These are phyloP conservation scores for Apiospora phragmitis DNA, from an alignment of 2,329 filamentous ascomycete species.

Conservation along the genomic window DNA sequence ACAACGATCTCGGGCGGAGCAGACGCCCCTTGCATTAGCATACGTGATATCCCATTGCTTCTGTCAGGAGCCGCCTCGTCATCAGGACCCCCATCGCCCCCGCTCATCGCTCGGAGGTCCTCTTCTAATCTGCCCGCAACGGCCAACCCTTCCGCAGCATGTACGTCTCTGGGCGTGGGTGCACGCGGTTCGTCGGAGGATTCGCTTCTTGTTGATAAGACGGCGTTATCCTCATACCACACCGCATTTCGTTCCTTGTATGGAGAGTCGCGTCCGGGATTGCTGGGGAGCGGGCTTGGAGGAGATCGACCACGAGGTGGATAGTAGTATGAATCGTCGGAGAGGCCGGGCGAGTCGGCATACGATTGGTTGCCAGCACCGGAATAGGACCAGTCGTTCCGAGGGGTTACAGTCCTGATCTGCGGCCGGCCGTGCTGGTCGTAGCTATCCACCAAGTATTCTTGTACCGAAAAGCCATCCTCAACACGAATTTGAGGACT, in stretches of 20 bases:
- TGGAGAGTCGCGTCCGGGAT: constrained; percentile 38
- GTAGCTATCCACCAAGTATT: constrained; percentile 39
- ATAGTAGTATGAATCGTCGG: constrained; percentile 46
- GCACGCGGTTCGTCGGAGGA: constrained; percentile 21
- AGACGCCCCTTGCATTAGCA: background rate
- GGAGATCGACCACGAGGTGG: constrained; percentile 54
- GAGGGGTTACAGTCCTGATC: constrained; percentile 42
- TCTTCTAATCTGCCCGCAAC: background rate
- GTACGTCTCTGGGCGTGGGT: constrained; percentile 21
- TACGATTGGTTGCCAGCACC: constrained; percentile 37
- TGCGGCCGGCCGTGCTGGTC: constrained; percentile 33
- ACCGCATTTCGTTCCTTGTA: constrained; percentile 20
- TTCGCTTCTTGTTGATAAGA: constrained; percentile 17
- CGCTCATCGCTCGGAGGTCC: constrained; percentile 11
- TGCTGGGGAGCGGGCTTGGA: constrained; percentile 49
- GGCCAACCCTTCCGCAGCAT: constrained; percentile 14
- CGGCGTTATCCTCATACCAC: constrained; percentile 23
- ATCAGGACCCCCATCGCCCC: background rate
- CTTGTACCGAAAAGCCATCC: constrained; percentile 39
- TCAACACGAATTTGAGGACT: constrained; percentile 39
- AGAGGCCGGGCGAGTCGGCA: constrained; percentile 31
- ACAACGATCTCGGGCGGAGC: constrained; percentile 10
- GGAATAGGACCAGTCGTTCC: constrained; percentile 43
- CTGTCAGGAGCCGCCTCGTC: constrained; percentile 16
- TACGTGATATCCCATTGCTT: constrained; percentile 12